phyloP scores from a whole-genome alignment of 208 protist genomes.

The Crithidia mellificae region DNA sequence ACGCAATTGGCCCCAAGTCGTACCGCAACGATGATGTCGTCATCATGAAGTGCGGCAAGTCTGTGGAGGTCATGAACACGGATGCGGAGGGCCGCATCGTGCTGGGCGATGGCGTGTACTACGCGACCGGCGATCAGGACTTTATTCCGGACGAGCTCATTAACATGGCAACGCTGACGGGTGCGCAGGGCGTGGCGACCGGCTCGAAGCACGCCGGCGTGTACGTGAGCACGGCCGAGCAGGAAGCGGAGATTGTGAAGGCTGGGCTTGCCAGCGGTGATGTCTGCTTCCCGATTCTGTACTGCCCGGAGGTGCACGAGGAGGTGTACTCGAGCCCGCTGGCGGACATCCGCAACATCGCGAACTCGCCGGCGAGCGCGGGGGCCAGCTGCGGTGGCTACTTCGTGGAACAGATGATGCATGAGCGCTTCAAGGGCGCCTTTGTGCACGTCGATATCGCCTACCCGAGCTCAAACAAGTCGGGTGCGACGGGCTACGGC shows the following conservation, averaged over 20 bases:
- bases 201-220: conserved; percentile 78
- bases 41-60: conserved; percentile 84
- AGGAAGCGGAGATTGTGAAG: conserved; percentile 55
- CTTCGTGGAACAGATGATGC: conserved; percentile 73
- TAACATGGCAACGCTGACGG: conserved; percentile 92
- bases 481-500: conserved; percentile 78
- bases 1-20: conserved; percentile 71
- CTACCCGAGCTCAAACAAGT: conserved; percentile 59
- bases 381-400: conserved; percentile 75
- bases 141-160: conserved; percentile 81
- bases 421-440: conserved; percentile 62
- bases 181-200: conserved; percentile 86
- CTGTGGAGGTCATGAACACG: conserved; percentile 90
- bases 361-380: conserved; percentile 52
- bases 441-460: conserved; percentile 89
- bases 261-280: conserved; percentile 67
- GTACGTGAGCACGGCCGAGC: conserved; percentile 63
- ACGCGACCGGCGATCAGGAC: conserved; percentile 66
- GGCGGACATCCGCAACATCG: conserved; percentile 82
- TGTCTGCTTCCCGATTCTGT: conserved; percentile 81
- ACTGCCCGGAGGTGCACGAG: conserved; percentile 83
- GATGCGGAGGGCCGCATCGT: conserved; percentile 90
- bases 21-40: conserved; percentile 88
- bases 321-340: conserved; percentile 61
- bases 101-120: conserved; percentile 85